Evolutionary conservation across 2,329 filamentous ascomycete genomes (phyloP), one percentile per base, ranked within the genome.

Genomic region (Penicillium sp.): DNA sequence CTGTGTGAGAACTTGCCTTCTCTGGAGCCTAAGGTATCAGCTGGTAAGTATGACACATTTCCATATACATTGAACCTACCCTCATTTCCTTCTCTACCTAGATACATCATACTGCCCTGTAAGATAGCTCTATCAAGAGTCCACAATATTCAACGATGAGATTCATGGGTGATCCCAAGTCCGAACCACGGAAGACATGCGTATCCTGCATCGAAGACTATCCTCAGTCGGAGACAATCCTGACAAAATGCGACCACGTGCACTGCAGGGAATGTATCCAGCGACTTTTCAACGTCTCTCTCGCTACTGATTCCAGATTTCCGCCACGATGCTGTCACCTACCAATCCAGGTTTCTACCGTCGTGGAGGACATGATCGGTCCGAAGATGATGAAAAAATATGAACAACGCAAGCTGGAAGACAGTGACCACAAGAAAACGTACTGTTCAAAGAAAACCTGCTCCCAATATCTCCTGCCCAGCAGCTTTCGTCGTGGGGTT

Each of bases 241-340:
- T 16, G 28, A 19, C 31, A 4, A 5, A 28, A 9, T 47, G 45
- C 10, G 11, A 25, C 12, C 38, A 47, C 25, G 30, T 0, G 9
- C 42, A 47, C 18, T 42, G 45, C n/a, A 10, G 9, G 4, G 22
- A 29, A 19, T 47, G 38, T 25, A 19, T 47, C 14, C 8, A 11
- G 11, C 31, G 4, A 0, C 16, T 42, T 14, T 42, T 42, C 25
- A 22, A 41, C 6, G 14, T 22, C 7, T 30, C 39, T 4, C 30
- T 35, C 18, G 7, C 31, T 10, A 11, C 14, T 10, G 37, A 41
- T 16, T 2, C 14, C 22, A 3, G 13, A 8, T 29, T 34, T 7
- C 37, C 45, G 19, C 37, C 45, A 13, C 45, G 18, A 42, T 48
- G 46, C n/a, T 48, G 33, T 16, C 31, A 27, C 11, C 5, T 13